Base-by-base conservation (phyloP, 2,329 filamentous ascomycete genomes). In the Stemphylium lycopersici region DNA sequence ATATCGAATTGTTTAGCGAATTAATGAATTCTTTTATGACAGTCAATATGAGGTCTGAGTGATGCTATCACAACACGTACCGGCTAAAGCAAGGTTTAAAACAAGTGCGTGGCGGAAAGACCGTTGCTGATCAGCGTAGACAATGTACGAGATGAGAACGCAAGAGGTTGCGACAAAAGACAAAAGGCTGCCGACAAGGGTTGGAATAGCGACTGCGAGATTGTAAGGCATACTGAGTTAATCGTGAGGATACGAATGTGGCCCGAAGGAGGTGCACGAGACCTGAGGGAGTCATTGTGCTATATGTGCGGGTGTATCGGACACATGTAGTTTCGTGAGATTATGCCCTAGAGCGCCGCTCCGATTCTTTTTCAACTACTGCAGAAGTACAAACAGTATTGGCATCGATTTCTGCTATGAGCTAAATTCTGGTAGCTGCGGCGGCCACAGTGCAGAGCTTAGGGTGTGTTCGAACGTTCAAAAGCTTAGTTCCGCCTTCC, bases 1-100 rank as follows among this genome's bases (percentile, higher is more conserved):
- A 80, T 12, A 78, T 63, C 3, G 73, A 71, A 59, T 80, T 80
- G 65, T 78, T 78, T 12, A 75, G 56, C 38, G 73, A 73, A 59
- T 80, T 80, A 39, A 52, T 24, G 44, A 78, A 42, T 50, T 53
- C 51, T 62, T 18, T 10, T 8, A 6, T 2, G 11, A 2, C 16
- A 12, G 39, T 56, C 16, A 51, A 42, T 20, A 15, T 18, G 16
- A 40, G 8, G 16, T 44, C n/a, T 31, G 4, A 16, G 20, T n/a
- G 39, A 15, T 11, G 7, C 24, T 13, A 22, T 37, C 6, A 41
- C 22, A 18, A n/a, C 34, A 43, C 33, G 24, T 49, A 64, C 63
- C 65, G 11, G 65, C 62, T 10, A 68, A 38, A 16, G 62, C 56
- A 29, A 68, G 65, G 7, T 67, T 67, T 22, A 68, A 31, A n/a